Percentiles rank a stretch among this genome's conserved stretches.
Evolutionary conservation across 306 rosid species (phyloP).

Genomic region (Acacia melanoxylon): DNA sequence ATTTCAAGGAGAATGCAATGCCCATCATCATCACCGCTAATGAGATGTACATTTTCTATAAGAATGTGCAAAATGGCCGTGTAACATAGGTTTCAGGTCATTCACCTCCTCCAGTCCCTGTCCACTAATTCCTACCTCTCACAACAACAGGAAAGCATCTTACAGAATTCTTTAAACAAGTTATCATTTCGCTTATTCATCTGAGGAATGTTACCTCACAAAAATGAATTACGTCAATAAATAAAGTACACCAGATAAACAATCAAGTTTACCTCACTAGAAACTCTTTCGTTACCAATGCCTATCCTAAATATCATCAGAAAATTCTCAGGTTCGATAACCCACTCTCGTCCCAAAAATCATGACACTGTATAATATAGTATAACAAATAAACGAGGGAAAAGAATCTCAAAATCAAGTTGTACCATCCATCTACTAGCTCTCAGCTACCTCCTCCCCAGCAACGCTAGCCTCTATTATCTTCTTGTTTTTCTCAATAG

Average conservation of each 20-base stretch:
- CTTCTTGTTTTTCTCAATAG: conserved; percentile 93
- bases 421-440: conserved; percentile 32
- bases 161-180: not conserved
- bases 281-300: conserved; percentile 1
- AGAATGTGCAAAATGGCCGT: not conserved
- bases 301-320: conserved; percentile 34
- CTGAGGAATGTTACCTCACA: conserved; percentile 3
- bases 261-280: conserved; percentile 30
- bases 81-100: not conserved
- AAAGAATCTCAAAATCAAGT: not conserved
- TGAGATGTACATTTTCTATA: not conserved
- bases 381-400: not conserved
- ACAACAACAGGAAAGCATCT: not conserved
- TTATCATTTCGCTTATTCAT: not conserved
- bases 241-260: conserved; percentile 19
- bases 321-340: conserved; percentile 23
- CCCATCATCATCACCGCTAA: not conserved
- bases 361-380: not conserved
- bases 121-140: not conserved
- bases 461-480: conserved; percentile 42
- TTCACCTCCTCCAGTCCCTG: not conserved
- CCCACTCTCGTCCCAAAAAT: conserved; percentile 9
- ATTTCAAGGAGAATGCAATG: not conserved
- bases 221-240: conserved; percentile 38
- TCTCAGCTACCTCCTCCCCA: conserved; percentile 27